phyloP scores from a whole-genome alignment of 331 rosid genomes.

The Prunus yedoensis region DNA sequence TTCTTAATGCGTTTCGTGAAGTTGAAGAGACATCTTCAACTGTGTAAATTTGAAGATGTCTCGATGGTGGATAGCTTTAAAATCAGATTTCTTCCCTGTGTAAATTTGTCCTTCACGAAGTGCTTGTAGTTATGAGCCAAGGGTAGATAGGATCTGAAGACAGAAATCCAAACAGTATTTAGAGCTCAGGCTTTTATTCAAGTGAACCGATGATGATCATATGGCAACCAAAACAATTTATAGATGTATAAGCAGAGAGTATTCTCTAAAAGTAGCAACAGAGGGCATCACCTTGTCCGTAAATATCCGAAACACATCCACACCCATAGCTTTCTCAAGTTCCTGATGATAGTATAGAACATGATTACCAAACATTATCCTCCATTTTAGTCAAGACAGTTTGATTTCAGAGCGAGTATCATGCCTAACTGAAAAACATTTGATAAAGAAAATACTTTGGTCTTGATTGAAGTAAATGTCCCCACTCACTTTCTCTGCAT shows the following conservation, averaged over 20 bases:
- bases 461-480: background rate
- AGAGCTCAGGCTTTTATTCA: background rate
- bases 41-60: conserved; percentile 1
- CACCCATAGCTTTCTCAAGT: conserved; percentile 67
- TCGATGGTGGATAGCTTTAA: too few species aligned
- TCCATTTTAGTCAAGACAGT: background rate
- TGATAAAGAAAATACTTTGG: background rate
- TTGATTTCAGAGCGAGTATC: conserved; percentile 10
- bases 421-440: background rate
- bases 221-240: background rate
- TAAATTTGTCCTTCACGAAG: conserved; percentile 5
- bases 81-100: conserved; percentile 5
- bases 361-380: conserved; percentile 14
- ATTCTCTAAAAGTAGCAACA: conserved; percentile 9
- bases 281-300: conserved; percentile 52
- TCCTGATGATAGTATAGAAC: conserved; percentile 40
- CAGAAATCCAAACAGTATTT: conserved; percentile 1
- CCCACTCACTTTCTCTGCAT: conserved; percentile 55
- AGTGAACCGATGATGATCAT: conserved; percentile 6
- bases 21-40: too few species aligned
- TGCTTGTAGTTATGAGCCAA: conserved; percentile 37
- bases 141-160: conserved; percentile 56
- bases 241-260: conserved; percentile 4
- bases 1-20: background rate
- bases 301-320: conserved; percentile 48